Evolutionary conservation across 768 basidiomycete genomes (phyloP), one percentile per base, ranked within the genome.

Genomic region (Phaeotremella fagi): DNA sequence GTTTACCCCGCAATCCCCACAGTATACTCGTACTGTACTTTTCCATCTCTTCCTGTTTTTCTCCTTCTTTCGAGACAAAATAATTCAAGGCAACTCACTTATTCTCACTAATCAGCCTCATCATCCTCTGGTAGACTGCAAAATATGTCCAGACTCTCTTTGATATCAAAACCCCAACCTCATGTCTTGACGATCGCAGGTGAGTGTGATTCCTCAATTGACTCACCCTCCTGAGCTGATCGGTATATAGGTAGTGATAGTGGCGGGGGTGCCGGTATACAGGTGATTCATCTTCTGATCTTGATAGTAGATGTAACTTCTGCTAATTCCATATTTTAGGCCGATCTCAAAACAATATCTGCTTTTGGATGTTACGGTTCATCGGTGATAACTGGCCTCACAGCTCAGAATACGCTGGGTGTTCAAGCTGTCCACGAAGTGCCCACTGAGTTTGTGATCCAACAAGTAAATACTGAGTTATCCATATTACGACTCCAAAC

Each of bases 231-330:
- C 16, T 27, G 16, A 28, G 43, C 33, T 57, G 33, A 42, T 37
- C 5, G 3, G n/a, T 23, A 14, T 18, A 85, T 36, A 68, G 67
- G 89, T 6, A 83, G 87, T 14, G 90, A 92, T 64, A 82, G 84
- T 1, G 81, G 86, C 26, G 88, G 88, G 22, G 90, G 90, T 1
- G 90, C 90, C 26, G 91, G 90, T 0, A 89, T 95, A 23, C 90
- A 92, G 78, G 88, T 85, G 57, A 59, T 75, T 49, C 15, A 37
- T n/a, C n/a, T n/a, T n/a, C n/a, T n/a, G n/a, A 26, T 2, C 44
- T 24, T 31, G 12, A 24, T 33, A 7, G 31, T 33, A n/a, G 6
- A 26, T 12, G n/a, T 25, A 29, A 38, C 37, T 20, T 35, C 27
- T 20, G 1, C 23, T 23, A n/a, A 31, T 33, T 25, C 29, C 20